Conservation (phyloP, 1,139 yeast species). For the Saccharomyces hybrid region DNA sequence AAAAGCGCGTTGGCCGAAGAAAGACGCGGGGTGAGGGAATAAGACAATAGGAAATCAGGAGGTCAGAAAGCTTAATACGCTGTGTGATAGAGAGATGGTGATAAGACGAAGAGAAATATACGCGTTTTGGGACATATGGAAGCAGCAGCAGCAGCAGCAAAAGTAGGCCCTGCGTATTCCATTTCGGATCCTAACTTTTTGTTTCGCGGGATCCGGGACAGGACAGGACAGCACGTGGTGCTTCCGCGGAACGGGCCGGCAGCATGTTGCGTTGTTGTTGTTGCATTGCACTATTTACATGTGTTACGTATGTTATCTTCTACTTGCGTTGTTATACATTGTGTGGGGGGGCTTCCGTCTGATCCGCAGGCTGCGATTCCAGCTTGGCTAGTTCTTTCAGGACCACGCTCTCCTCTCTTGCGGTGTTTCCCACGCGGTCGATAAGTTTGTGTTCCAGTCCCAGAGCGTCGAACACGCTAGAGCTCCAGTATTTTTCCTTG, state of each 20-base stretch:
- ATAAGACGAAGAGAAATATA: background rate
- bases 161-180: background rate
- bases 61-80: background rate
- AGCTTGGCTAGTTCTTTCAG: conserved; percentile 19
- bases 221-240: too few species aligned
- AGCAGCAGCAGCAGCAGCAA: background rate
- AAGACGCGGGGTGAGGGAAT: conserved; percentile 1
- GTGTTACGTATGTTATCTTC: background rate
- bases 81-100: background rate
- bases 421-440: conserved; percentile 21
- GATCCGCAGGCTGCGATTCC: background rate
- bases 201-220: background rate
- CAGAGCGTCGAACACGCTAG: conserved; percentile 8
- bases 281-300: background rate
- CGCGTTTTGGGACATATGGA: background rate
- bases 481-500: conserved; percentile 23
- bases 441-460: conserved; percentile 23
- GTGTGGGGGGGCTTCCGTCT: background rate
- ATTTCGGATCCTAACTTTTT: background rate
- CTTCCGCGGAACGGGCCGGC: too few species aligned
- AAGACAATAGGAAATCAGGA: background rate
- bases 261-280: too few species aligned
- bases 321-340: background rate
- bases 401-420: conserved; percentile 28
- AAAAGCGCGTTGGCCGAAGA: background rate